phyloP scores from a whole-genome alignment of 2,329 filamentous ascomycete genomes.

The Fusarium anthophilum region DNA sequence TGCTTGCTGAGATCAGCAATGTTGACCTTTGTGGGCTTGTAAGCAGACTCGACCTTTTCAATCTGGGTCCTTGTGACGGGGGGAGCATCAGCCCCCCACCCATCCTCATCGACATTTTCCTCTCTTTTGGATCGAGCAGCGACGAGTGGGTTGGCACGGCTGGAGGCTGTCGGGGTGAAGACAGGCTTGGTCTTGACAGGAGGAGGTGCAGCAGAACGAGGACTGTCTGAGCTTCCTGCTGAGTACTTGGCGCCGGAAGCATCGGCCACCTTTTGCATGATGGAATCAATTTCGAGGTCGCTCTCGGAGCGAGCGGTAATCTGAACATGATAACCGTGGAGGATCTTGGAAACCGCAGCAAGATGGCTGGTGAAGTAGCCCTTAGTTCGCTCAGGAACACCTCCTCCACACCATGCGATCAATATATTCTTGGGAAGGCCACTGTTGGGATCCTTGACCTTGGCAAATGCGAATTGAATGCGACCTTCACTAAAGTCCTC shows the following conservation, averaged over 20 bases:
- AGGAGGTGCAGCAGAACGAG: constrained; percentile 66
- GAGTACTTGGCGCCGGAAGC: constrained; percentile 96
- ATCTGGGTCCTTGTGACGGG: constrained; percentile 85
- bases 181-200: constrained; percentile 88
- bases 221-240: constrained; percentile 67
- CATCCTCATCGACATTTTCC: constrained; percentile 78
- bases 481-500: constrained; percentile 98
- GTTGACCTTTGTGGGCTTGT: constrained; percentile 95
- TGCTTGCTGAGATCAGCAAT: constrained; percentile 85
- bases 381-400: constrained; percentile 97
- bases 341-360: constrained; percentile 86
- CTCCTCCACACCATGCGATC: constrained; percentile 96
- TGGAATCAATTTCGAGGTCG: constrained; percentile 86
- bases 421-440: constrained; percentile 89
- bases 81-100: constrained; percentile 96
- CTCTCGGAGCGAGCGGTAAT: constrained; percentile 92
- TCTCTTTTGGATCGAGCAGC: constrained; percentile 70
- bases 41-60: constrained; percentile 91
- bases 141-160: constrained; percentile 70
- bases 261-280: constrained; percentile 93
- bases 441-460: constrained; percentile 95
- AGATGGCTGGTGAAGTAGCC: constrained; percentile 98
- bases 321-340: constrained; percentile 98
- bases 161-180: constrained; percentile 78
- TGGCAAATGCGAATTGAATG: constrained; percentile 96